A percentile compares a stretch with the other conserved stretches of the same genome.
These are phyloP conservation scores for Grigorovia yakushimaensis DNA, from an alignment of 805 yeast genomes.

Conservation along the genomic window DNA sequence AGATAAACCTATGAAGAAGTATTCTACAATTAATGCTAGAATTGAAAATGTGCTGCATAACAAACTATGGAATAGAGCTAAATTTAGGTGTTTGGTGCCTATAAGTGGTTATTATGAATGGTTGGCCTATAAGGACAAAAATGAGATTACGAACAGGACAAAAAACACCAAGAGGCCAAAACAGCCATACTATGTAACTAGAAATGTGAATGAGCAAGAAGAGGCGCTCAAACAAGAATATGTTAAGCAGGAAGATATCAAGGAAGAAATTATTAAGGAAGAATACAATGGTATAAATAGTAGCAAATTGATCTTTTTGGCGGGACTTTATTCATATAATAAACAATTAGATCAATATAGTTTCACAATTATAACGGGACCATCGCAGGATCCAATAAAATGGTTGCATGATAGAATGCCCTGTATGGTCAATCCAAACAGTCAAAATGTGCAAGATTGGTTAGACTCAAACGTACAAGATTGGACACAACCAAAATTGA, in stretches of 20 bases:
- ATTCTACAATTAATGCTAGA: constrained; percentile 65
- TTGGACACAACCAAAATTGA: constrained; percentile 32
- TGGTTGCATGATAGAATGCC: constrained; percentile 83
- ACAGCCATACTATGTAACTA: constrained; percentile 55
- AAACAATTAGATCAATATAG: constrained; percentile 29
- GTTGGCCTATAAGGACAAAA: constrained; percentile 26
- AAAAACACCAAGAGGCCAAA: constrained; percentile 33
- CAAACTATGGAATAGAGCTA: constrained; percentile 47
- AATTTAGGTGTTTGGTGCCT: constrained; percentile 69
- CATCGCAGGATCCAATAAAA: constrained; percentile 48
- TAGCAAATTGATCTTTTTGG: constrained; percentile 48
- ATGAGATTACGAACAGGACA: not conserved
- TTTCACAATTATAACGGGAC: constrained; percentile 66
- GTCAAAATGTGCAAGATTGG: constrained; percentile 24
- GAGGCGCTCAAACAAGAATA: not conserved
- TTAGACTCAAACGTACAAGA: constrained; percentile 34
- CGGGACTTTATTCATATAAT: constrained; percentile 41
- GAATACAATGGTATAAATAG: too few species aligned
- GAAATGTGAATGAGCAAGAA: constrained; percentile 27
- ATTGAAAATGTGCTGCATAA: constrained; percentile 33
- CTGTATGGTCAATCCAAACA: constrained; percentile 43
- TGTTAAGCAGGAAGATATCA: not conserved
- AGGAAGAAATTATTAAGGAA: too few species aligned
- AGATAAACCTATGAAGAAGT: constrained; percentile 22
- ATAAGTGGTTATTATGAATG: constrained; percentile 84